A percentile compares a stretch with the other conserved stretches of the same genome.
Evolutionary conservation across 208 protist genomes (phyloP).

Genomic region (Acanthamoeba sp.): DNA sequence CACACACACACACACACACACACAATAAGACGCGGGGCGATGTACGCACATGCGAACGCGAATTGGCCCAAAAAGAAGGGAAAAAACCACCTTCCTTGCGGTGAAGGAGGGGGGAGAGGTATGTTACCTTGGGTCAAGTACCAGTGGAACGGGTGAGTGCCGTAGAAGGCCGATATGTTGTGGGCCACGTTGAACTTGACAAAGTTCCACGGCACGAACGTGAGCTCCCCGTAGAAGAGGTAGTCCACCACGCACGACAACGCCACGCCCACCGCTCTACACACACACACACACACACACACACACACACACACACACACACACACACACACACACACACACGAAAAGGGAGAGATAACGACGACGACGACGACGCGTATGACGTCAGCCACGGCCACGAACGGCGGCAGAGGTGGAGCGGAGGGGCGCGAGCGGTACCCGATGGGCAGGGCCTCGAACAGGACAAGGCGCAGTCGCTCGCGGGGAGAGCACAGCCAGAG

Average conservation of each 20-base stretch:
- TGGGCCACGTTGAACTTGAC: constrained; percentile 93
- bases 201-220: constrained; percentile 85
- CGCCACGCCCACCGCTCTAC: constrained; percentile 31
- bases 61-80: too few relatives aligned
- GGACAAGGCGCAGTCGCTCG: not conserved
- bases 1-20: not conserved
- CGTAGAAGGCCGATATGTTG: constrained; percentile 92
- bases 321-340: too few relatives aligned
- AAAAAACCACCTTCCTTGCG: too few relatives aligned
- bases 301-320: too few relatives aligned
- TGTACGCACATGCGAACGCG: constrained; percentile 9
- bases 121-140: constrained; percentile 90
- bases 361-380: not conserved
- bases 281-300: constrained; percentile 66
- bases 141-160: constrained; percentile 92
- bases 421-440: not conserved
- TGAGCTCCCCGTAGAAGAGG: constrained; percentile 76
- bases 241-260: constrained; percentile 75
- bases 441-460: not conserved
- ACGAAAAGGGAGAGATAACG: too few relatives aligned
- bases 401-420: not conserved
- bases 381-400: too few relatives aligned
- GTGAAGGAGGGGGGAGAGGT: constrained; percentile 85
- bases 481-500: not conserved
- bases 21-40: too few relatives aligned